Conservation (phyloP, 176 grass and related monocot species). For the Thalia dealbata region DNA sequence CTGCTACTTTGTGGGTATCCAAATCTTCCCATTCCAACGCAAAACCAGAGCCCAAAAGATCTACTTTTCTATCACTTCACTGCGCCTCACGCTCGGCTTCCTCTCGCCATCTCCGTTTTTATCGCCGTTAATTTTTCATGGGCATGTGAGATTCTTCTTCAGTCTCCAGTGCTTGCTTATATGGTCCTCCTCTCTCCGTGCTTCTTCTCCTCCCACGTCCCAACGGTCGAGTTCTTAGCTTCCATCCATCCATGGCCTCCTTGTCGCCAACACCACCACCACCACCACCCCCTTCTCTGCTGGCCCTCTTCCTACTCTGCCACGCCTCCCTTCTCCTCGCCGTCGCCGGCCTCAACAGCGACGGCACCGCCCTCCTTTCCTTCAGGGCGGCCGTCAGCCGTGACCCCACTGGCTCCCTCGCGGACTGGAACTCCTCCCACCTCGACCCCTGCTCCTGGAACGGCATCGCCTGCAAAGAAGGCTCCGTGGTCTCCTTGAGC, state of each 20-base stretch:
- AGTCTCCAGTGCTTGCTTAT: background rate
- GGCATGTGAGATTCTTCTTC: no score
- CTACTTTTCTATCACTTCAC: no score
- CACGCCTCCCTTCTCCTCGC: background rate
- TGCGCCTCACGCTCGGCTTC: no score
- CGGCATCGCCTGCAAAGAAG: constrained; percentile 12
- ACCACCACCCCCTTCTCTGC: background rate
- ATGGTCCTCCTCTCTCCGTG: background rate
- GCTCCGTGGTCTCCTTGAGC: constrained; percentile 6
- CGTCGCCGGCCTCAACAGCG: constrained; percentile 1
- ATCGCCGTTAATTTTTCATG: no score
- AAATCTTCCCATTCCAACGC: no score
- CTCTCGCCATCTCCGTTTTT: no score
- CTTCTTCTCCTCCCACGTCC: background rate
- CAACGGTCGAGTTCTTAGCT: background rate
- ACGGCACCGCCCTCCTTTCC: constrained; percentile 10
- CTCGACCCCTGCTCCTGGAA: constrained; percentile 12
- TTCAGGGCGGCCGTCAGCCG: background rate
- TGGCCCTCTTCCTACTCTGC: constrained; percentile 2
- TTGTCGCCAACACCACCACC: background rate
- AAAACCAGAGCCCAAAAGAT: no score
- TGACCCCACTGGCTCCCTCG: background rate
- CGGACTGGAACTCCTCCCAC: constrained; percentile 9
- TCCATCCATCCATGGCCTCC: background rate
- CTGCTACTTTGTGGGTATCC: no score